phyloP scores from a whole-genome alignment of 1,284 basidiomycete genomes.

The Pyrrhoderma noxium region DNA sequence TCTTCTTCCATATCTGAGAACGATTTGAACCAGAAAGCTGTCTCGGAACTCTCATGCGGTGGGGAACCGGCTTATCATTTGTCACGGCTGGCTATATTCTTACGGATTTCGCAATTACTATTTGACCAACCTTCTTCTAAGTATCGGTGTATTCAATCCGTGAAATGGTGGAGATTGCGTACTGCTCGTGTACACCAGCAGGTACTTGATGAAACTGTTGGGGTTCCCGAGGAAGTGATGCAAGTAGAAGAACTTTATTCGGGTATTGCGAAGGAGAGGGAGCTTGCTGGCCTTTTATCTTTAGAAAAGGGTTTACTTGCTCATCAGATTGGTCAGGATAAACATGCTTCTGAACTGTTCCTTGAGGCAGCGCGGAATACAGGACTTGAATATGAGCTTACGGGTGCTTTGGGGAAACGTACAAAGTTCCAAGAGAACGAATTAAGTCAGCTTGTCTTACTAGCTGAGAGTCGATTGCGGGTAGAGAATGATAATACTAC shows the following conservation, averaged over 20 bases:
- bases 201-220: conserved; percentile 80
- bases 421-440: conserved; percentile 92
- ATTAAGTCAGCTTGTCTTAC: conserved; percentile 86
- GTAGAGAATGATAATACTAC: conserved; percentile 19
- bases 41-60: conserved; percentile 73
- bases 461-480: conserved; percentile 76
- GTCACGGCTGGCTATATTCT: conserved; percentile 58
- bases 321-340: conserved; percentile 71
- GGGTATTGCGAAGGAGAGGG: conserved; percentile 39
- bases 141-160: conserved; percentile 31
- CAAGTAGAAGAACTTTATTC: conserved; percentile 37
- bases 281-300: conserved; percentile 63
- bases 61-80: conserved; percentile 98
- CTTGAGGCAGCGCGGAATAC: conserved; percentile 72
- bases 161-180: conserved; percentile 78
- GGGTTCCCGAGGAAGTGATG: conserved; percentile 47
- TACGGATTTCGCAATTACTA: conserved; percentile 72
- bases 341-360: conserved; percentile 73
- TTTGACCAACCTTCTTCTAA: conserved; percentile 47
- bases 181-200: conserved; percentile 71
- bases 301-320: conserved; percentile 80
- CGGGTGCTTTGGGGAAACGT: conserved; percentile 87
- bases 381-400: conserved; percentile 84
- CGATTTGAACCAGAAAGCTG: conserved; percentile 57
- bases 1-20: conserved; percentile 12